phyloP scores from a whole-genome alignment of 2,329 filamentous ascomycete species.

The Graphilbum fragrans region DNA sequence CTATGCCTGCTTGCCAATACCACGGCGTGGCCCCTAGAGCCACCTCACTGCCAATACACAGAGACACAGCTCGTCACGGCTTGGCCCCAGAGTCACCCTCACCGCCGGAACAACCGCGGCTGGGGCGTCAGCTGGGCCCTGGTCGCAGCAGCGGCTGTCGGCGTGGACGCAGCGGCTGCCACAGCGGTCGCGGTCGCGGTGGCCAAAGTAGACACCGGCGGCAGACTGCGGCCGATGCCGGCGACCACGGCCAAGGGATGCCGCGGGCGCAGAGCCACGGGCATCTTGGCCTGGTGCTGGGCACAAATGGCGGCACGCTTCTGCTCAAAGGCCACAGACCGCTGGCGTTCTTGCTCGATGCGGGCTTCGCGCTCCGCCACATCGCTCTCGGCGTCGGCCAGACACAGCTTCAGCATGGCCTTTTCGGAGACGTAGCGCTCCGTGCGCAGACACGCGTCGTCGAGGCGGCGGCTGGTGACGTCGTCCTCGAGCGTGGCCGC shows the following conservation, averaged over 20 bases:
- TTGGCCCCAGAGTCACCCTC: no score
- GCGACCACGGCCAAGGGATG: no score
- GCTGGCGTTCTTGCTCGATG: constrained; percentile 33
- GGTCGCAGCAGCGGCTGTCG: no score
- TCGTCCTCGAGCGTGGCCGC: constrained; percentile 23
- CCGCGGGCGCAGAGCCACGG: not conserved
- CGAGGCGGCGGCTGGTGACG: constrained; percentile 30
- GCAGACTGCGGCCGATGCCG: not conserved
- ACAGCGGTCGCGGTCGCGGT: not conserved
- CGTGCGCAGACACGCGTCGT: constrained; percentile 32
- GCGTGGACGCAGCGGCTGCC: no score
- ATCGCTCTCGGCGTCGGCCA: constrained; percentile 32
- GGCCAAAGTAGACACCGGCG: not conserved
- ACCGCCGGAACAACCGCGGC: no score
- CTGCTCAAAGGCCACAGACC: constrained; percentile 36
- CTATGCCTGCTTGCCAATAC: no score
- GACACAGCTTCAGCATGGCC: constrained; percentile 25
- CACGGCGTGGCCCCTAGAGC: no score
- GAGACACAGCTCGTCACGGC: no score
- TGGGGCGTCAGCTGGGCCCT: no score
- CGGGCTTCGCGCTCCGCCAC: constrained; percentile 25
- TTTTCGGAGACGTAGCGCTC: constrained; percentile 30
- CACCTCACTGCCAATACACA: no score
- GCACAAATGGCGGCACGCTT: constrained; percentile 31
- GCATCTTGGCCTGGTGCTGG: no score